A percentile compares a stretch with the other conserved stretches of the same genome.
Conservation (phyloP, 2,329 filamentous ascomycete genomes). For the Beauveria scarabaeidicola region DNA sequence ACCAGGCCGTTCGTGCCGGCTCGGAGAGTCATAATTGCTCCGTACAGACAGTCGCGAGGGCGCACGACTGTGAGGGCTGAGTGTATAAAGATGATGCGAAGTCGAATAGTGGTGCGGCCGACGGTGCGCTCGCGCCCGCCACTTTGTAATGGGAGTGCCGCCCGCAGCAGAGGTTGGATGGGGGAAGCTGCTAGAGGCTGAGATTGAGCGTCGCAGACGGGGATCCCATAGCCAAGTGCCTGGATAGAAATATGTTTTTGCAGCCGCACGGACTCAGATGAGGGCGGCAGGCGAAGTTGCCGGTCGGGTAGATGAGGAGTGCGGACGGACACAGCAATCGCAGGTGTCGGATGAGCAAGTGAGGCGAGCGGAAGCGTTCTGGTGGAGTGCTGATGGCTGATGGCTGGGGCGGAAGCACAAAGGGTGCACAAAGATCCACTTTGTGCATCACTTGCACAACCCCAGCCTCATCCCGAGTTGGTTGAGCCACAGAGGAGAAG, state of each 20-base stretch:
- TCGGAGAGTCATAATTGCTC: background rate
- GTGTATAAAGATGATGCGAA: background rate
- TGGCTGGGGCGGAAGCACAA: background rate
- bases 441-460: slow-evolving; percentile 1
- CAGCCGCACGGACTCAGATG: background rate
- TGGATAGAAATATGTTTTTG: background rate
- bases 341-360: background rate
- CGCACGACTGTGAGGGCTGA: background rate
- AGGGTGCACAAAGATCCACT: background rate
- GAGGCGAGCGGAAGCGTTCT: background rate
- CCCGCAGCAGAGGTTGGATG: background rate
- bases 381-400: background rate
- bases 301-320: background rate
- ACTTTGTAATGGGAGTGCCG: background rate
- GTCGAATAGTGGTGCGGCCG: background rate
- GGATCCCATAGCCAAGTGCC: background rate
- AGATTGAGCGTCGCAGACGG: background rate
- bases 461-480: background rate
- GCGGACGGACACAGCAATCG: background rate
- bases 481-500: background rate
- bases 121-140: background rate
- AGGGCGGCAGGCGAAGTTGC: background rate
- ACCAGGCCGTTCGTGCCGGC: slow-evolving; percentile 1
- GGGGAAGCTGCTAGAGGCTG: background rate
- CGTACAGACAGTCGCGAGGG: background rate